Evolutionary conservation across 192 early-diverging fungal species (phyloP), one percentile per base, ranked within the genome.

Genomic region (Entrophospora sp.): DNA sequence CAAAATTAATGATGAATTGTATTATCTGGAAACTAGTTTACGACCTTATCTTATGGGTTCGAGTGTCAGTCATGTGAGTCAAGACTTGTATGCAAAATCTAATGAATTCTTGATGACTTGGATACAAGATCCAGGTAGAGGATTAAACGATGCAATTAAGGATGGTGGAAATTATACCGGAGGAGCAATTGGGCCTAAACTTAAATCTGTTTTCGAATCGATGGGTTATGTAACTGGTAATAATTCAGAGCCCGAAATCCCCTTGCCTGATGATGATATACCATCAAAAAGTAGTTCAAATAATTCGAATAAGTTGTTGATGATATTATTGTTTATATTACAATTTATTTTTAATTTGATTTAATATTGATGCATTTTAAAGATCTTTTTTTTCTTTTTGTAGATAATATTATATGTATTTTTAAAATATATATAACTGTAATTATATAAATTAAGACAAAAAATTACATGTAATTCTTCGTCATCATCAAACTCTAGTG

Each of bases 71-170:
- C 76, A 77, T 60, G 67, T 77, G 28, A 73, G 74, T 37, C 53
- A 67, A 20, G 9, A 6, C 1, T 8, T 35, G 6, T 77, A 72
- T 46, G 16, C 51, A 4, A 53, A 63, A 20, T 44, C 56, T 13
- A 25, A 22, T 7, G 73, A 77, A 22, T 77, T 71, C 38, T 55
- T 77, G 5, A 74, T 74, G 72, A 46, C 60, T n/a, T 77, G 71
- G 34, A 57, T 66, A 28, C 27, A 40, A 12, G 62, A 77, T 10
- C 63, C 38, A 13, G 76, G 76, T 37, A 53, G 71, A 18, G 31
- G 31, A 16, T 31, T 77, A 4, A 16, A 42, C 10, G 18, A 66
- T 28, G 66, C 49, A 20, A 28, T 70, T 6, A 12, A 5, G 14
- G 2, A 2, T n/a, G 35, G 53, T 3, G 62, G 62, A 35, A 35